These are phyloP conservation scores for Penicillium fimorum DNA, from an alignment of 495 filamentous ascomycete genomes.

Conservation along the genomic window DNA sequence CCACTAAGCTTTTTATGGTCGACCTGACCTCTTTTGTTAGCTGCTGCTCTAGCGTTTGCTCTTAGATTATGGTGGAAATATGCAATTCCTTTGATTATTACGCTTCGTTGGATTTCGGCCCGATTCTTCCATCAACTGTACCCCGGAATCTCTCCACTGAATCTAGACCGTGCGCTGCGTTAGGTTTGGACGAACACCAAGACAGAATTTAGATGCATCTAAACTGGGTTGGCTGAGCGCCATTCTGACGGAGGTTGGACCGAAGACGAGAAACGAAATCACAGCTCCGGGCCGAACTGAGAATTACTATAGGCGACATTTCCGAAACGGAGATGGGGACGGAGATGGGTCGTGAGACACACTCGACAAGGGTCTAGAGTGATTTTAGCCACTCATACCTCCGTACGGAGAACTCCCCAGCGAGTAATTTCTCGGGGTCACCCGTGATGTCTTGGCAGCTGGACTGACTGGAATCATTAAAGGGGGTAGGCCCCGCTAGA, in stretches of 20 bases:
- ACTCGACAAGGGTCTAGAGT: background rate
- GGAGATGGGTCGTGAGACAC: background rate
- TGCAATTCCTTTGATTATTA: background rate
- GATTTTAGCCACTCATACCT: background rate
- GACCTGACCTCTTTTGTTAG: background rate
- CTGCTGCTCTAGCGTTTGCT: background rate
- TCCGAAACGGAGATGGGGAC: background rate
- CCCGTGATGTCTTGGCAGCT: background rate
- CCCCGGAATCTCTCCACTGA: background rate
- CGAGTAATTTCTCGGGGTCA: background rate
- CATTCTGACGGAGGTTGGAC: background rate
- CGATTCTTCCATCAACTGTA: background rate
- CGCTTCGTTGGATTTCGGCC: background rate
- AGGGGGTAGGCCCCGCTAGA: background rate
- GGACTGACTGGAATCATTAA: background rate
- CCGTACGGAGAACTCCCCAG: background rate
- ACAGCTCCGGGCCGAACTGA: slow-evolving; percentile 1
- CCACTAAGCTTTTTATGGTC: slow-evolving; percentile 13
- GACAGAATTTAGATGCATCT: background rate
- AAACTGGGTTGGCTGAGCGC: background rate
- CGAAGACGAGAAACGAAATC: background rate
- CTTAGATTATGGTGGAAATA: background rate
- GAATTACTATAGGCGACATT: background rate
- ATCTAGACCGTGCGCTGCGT: background rate
- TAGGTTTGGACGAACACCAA: background rate